Evolutionary conservation across 306 rosid genomes (phyloP).

Genomic region (Sicyos baderoa): DNA sequence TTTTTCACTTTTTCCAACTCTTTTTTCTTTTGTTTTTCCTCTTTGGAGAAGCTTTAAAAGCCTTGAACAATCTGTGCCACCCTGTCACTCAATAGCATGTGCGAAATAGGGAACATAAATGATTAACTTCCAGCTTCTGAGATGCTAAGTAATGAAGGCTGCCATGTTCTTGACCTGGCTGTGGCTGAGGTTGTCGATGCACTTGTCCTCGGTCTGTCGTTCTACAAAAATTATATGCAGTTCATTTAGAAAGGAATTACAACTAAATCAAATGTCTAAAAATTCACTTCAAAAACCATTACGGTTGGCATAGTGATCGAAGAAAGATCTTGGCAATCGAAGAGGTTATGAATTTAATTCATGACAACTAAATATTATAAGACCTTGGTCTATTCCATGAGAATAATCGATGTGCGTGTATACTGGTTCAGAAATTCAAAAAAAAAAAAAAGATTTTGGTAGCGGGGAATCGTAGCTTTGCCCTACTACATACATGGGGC

Average conservation of each 20-base stretch:
- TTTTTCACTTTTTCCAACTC: background rate
- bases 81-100: slow-evolving; percentile 19
- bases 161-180: slow-evolving; percentile 25
- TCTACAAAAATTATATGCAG: slow-evolving; percentile 1
- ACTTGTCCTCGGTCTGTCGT: slow-evolving; percentile 17
- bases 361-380: too few relatives aligned
- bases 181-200: slow-evolving; percentile 14
- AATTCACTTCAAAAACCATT: too few relatives aligned
- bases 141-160: slow-evolving; percentile 24
- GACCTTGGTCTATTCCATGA: too few relatives aligned
- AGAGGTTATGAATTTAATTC: too few relatives aligned
- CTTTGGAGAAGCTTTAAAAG: slow-evolving; percentile 8
- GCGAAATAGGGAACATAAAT: slow-evolving; percentile 21
- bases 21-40: background rate
- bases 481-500: too few relatives aligned
- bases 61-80: slow-evolving; percentile 18
- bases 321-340: too few relatives aligned
- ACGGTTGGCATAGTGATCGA: too few relatives aligned
- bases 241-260: background rate
- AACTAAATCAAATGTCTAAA: background rate
- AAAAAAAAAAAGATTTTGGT: too few relatives aligned
- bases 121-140: slow-evolving; percentile 22
- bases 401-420: too few relatives aligned
- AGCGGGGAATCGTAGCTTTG: too few relatives aligned
- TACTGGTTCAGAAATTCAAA: too few relatives aligned